A percentile compares a stretch with the other conserved stretches of the same genome.
Evolutionary conservation across 192 early-diverging fungal species (phyloP).

Genomic region (Coemansia sp.): DNA sequence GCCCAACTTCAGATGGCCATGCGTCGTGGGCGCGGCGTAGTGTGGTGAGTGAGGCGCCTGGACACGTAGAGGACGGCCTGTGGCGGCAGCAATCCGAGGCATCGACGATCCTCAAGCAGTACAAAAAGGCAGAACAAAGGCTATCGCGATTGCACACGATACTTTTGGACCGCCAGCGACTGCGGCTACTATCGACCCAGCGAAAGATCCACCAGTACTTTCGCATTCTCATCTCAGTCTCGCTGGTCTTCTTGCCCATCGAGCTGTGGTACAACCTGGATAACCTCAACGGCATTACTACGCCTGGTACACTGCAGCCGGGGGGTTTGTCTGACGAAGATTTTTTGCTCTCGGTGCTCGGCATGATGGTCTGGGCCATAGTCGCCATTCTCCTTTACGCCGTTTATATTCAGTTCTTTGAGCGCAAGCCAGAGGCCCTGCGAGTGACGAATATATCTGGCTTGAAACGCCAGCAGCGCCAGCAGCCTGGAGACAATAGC

Average conservation of each 20-base stretch:
- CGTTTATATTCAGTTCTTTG: constrained; percentile 44
- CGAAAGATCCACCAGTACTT: constrained; percentile 45
- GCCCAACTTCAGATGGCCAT: not conserved
- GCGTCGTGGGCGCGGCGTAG: not conserved
- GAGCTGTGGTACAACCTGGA: constrained; percentile 45
- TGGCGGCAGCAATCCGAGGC: constrained; percentile 10
- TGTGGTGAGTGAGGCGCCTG: constrained; percentile 9
- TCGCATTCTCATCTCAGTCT: constrained; percentile 37
- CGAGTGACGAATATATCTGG: constrained; percentile 5
- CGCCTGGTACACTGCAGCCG: constrained; percentile 36
- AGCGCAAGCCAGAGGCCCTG: constrained; percentile 19
- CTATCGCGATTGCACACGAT: constrained; percentile 44
- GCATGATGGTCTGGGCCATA: constrained; percentile 37
- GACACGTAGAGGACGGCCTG: constrained; percentile 8
- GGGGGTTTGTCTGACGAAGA: constrained; percentile 20
- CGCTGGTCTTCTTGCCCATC: constrained; percentile 46
- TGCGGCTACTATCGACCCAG: constrained; percentile 32
- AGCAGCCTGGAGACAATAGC: not conserved
- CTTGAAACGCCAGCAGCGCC: constrained; percentile 7
- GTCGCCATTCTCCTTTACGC: constrained; percentile 28
- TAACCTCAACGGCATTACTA: constrained; percentile 42
- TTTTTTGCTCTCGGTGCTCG: constrained; percentile 43
- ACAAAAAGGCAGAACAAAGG: constrained; percentile 40
- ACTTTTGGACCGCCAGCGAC: constrained; percentile 43
- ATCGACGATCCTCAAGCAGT: constrained; percentile 8